A percentile compares a stretch with the other conserved stretches of the same genome.
phyloP scores from a whole-genome alignment of 768 basidiomycete genomes.

The Boletales sp. region DNA sequence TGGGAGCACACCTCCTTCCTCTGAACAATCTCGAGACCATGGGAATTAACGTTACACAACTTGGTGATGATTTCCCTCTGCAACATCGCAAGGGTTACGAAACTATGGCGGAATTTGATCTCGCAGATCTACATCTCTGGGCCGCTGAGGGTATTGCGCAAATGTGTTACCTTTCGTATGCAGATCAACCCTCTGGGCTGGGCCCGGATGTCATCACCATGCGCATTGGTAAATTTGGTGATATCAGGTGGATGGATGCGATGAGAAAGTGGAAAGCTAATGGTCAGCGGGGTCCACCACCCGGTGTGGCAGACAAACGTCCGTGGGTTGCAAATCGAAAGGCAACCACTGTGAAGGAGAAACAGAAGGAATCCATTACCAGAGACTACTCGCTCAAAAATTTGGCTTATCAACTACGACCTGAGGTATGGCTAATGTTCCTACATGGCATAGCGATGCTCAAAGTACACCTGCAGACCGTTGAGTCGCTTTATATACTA shows the following conservation, averaged over 20 bases:
- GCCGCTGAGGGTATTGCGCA: slow-evolving; percentile 73
- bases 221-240: slow-evolving; percentile 24
- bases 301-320: slow-evolving; percentile 45
- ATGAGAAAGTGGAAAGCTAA: slow-evolving; percentile 47
- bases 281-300: slow-evolving; percentile 46
- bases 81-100: slow-evolving; percentile 30
- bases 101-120: slow-evolving; percentile 42
- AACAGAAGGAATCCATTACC: slow-evolving; percentile 20
- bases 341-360: slow-evolving; percentile 14
- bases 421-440: slow-evolving; percentile 50
- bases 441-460: background rate
- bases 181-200: slow-evolving; percentile 65
- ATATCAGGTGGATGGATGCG: slow-evolving; percentile 25
- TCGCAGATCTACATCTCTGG: slow-evolving; percentile 68
- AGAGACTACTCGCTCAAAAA: slow-evolving; percentile 55
- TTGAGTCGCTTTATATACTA: slow-evolving; percentile 70
- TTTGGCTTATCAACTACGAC: slow-evolving; percentile 55
- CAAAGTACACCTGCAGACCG: slow-evolving; percentile 41
- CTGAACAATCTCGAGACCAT: slow-evolving; percentile 47
- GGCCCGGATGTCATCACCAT: slow-evolving; percentile 56
- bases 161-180: slow-evolving; percentile 68
- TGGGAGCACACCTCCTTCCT: slow-evolving; percentile 63
- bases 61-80: slow-evolving; percentile 27
- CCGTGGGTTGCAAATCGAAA: slow-evolving; percentile 27
- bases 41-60: slow-evolving; percentile 43